These are phyloP conservation scores for Durotheca rogersii DNA, from an alignment of 495 filamentous ascomycete genomes.

Conservation along the genomic window DNA sequence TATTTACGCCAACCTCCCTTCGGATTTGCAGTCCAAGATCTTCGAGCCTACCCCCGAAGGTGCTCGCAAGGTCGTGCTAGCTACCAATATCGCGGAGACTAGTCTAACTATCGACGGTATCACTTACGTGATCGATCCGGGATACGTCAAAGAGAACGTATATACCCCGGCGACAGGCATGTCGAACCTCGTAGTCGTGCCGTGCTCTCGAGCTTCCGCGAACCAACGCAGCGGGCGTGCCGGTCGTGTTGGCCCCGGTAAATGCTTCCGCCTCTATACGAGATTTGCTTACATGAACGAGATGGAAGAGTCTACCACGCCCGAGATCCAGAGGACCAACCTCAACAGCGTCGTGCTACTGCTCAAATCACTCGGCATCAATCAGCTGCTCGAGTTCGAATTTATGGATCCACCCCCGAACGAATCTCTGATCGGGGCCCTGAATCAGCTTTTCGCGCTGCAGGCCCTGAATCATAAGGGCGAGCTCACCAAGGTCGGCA, in stretches of 20 bases:
- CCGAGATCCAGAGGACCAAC: constrained; percentile 92
- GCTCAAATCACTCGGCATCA: constrained; percentile 88
- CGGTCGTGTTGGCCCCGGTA: constrained; percentile 88
- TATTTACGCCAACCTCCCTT: constrained; percentile 86
- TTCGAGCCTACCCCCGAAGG: constrained; percentile 84
- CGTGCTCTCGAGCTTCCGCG: constrained; percentile 90
- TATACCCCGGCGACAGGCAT: constrained; percentile 91
- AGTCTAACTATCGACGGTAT: constrained; percentile 88
- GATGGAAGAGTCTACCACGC: constrained; percentile 87
- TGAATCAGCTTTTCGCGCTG: constrained; percentile 91
- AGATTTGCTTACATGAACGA: constrained; percentile 95
- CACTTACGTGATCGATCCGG: constrained; percentile 87
- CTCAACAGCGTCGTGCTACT: constrained; percentile 81
- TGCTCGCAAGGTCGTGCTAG: constrained; percentile 81
- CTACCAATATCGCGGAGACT: constrained; percentile 90
- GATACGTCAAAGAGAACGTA: constrained; percentile 93
- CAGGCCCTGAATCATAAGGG: constrained; percentile 88
- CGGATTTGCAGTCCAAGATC: constrained; percentile 82
- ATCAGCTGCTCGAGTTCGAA: constrained; percentile 91
- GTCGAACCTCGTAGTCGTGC: constrained; percentile 87
- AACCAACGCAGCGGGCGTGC: constrained; percentile 92
- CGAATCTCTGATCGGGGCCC: constrained; percentile 83
- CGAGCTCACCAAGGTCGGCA: constrained; percentile 85
- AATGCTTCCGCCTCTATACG: constrained; percentile 93
- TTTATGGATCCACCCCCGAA: constrained; percentile 94